phyloP scores from a whole-genome alignment of 768 basidiomycete species.

The Rhizopogon rudus region DNA sequence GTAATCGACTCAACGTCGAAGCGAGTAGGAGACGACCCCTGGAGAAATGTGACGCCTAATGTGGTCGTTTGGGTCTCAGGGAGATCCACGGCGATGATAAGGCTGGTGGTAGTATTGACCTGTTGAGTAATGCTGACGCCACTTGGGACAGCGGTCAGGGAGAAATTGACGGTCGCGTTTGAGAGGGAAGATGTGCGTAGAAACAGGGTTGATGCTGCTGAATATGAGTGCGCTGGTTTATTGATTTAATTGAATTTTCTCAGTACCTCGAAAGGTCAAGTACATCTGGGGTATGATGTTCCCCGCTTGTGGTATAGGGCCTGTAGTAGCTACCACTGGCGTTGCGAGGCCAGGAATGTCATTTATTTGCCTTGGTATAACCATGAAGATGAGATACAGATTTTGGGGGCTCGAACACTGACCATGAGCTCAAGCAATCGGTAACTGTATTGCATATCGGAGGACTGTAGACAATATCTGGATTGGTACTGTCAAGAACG shows the following conservation, averaged over 20 bases:
- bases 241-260: not conserved
- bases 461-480: constrained; percentile 25
- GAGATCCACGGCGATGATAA: constrained; percentile 36
- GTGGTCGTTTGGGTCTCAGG: constrained; percentile 35
- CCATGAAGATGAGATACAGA: not conserved
- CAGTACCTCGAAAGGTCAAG: constrained; percentile 47
- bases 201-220: constrained; percentile 38
- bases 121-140: constrained; percentile 30
- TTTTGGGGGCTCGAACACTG: not conserved
- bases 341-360: constrained; percentile 8
- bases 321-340: constrained; percentile 29
- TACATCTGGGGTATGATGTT: constrained; percentile 55
- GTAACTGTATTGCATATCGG: constrained; percentile 12
- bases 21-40: constrained; percentile 18
- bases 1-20: constrained; percentile 35
- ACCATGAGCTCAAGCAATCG: constrained; percentile 23
- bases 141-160: constrained; percentile 33
- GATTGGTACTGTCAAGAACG: constrained; percentile 13
- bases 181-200: constrained; percentile 39
- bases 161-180: constrained; percentile 50
- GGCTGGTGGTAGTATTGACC: constrained; percentile 37
- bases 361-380: constrained; percentile 16
- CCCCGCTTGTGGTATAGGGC: constrained; percentile 36
- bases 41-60: constrained; percentile 37
- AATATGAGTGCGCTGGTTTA: not conserved